phyloP scores from a whole-genome alignment of 768 basidiomycete genomes.

The Fistulinella prunicolor region DNA sequence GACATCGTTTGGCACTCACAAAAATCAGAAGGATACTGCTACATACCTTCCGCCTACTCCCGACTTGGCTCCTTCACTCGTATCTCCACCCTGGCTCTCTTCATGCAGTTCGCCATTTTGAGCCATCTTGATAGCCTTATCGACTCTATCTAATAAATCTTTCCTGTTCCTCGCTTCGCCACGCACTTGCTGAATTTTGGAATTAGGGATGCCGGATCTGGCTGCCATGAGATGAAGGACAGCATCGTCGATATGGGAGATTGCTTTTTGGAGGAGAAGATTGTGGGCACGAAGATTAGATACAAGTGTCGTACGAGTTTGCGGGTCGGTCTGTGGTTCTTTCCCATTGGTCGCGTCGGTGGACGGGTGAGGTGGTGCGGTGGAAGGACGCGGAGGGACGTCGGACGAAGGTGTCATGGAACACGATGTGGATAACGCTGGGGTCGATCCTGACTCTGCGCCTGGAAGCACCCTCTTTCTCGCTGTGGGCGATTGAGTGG shows the following conservation, averaged over 20 bases:
- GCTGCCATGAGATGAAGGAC: conserved; percentile 30
- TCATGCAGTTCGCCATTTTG: conserved; percentile 14
- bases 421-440: conserved; percentile 1
- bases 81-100: conserved; percentile 1
- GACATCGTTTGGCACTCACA: conserved; percentile 1
- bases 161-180: conserved; percentile 31
- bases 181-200: conserved; percentile 31
- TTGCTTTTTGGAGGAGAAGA: conserved; percentile 31
- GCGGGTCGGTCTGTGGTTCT: conserved; percentile 10
- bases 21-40: neutral
- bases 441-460: conserved; percentile 5
- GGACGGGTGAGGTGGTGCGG: conserved; percentile 26
- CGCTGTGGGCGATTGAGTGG: conserved; percentile 11
- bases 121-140: conserved; percentile 30
- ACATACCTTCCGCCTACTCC: conserved; percentile 16
- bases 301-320: conserved; percentile 20
- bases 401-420: conserved; percentile 10
- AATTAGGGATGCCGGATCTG: conserved; percentile 31
- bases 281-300: conserved; percentile 30
- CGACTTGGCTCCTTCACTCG: neutral
- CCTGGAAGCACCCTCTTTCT: conserved; percentile 9
- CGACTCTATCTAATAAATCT: conserved; percentile 29
- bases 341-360: conserved; percentile 11
- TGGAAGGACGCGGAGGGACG: conserved; percentile 25
- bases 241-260: conserved; percentile 32